A percentile compares a stretch with the other conserved stretches of the same genome.
These are phyloP conservation scores for Bryoerythrophyllum caledonicum DNA, from an alignment of 225 moss, liverwort and hornwort genomes.

Conservation along the genomic window DNA sequence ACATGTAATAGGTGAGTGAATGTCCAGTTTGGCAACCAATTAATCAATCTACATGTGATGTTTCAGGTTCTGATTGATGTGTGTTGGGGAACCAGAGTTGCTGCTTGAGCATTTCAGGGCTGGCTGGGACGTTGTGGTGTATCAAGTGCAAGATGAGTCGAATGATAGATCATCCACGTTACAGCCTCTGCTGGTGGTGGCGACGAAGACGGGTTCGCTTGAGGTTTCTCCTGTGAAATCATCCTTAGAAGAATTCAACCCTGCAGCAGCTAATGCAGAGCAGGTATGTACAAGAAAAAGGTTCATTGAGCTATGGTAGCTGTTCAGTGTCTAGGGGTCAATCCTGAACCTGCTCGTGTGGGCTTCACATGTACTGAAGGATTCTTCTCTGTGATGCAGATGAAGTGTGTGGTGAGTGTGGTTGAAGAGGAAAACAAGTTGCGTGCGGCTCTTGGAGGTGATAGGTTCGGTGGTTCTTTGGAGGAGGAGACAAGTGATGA, in stretches of 20 bases:
- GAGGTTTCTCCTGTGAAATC: slow-evolving; percentile 47
- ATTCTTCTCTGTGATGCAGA: slow-evolving; percentile 46
- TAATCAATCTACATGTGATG: slow-evolving; percentile 9
- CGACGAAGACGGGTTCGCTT: slow-evolving; percentile 49
- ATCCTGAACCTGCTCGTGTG: neutral
- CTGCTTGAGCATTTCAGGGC: slow-evolving; percentile 46
- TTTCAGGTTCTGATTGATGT: slow-evolving; percentile 26
- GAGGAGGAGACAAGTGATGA: slow-evolving; percentile 24
- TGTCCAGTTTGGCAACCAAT: slow-evolving; percentile 4
- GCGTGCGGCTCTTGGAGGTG: slow-evolving; percentile 41
- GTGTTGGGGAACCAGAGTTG: slow-evolving; percentile 35
- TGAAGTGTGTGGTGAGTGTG: slow-evolving; percentile 63
- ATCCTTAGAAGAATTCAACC: slow-evolving; percentile 24
- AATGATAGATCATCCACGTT: slow-evolving; percentile 53
- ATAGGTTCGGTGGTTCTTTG: slow-evolving; percentile 18
- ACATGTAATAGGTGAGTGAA: slow-evolving; percentile 79
- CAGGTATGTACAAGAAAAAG: slow-evolving; percentile 26
- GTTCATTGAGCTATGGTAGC: slow-evolving; percentile 10
- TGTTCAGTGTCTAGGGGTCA: too few relatives aligned
- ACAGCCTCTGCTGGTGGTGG: slow-evolving; percentile 83
- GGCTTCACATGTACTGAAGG: slow-evolving; percentile 6
- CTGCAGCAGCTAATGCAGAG: slow-evolving; percentile 48
- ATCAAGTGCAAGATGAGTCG: slow-evolving; percentile 45
- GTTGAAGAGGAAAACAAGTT: slow-evolving; percentile 72
- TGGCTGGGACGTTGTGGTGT: slow-evolving; percentile 50